A percentile compares a stretch with the other conserved stretches of the same genome.
These are phyloP conservation scores for Conticribra guillardii DNA, from an alignment of 108 stramenopile species.

Conservation along the genomic window DNA sequence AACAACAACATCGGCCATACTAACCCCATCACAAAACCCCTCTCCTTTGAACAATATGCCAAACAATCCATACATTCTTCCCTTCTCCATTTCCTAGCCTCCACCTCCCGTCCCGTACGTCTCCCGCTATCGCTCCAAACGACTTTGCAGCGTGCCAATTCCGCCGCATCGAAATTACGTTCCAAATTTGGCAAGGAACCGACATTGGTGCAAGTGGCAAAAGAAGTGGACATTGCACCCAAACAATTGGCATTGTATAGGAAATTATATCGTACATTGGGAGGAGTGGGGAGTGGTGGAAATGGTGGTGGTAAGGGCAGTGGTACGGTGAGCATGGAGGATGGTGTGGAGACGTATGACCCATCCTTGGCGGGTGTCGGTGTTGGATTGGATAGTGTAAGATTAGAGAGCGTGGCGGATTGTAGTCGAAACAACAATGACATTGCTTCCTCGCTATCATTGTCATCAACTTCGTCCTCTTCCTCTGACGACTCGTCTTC, in stretches of 20 bases:
- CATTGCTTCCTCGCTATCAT: too few species aligned
- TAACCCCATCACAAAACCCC: background rate
- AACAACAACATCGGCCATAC: background rate
- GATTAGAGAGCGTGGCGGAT: slow-evolving; percentile 34
- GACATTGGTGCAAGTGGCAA: slow-evolving; percentile 23
- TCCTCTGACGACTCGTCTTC: too few species aligned
- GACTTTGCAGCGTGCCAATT: slow-evolving; percentile 19
- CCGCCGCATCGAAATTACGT: slow-evolving; percentile 14
- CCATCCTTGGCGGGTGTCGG: slow-evolving; percentile 19
- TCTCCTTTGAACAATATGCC: slow-evolving; percentile 57
- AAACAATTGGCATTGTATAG: slow-evolving; percentile 33
- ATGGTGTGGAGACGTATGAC: slow-evolving; percentile 33
- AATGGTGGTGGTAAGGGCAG: too few species aligned
- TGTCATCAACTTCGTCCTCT: too few species aligned
- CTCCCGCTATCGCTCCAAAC: slow-evolving; percentile 36
- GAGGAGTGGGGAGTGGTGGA: slow-evolving; percentile 7
- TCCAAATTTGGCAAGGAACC: slow-evolving; percentile 16
- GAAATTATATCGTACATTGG: slow-evolving; percentile 22
- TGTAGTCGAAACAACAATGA: too few species aligned
- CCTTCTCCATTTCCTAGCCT: slow-evolving; percentile 26
- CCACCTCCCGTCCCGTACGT: slow-evolving; percentile 23
- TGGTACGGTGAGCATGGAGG: too few species aligned
- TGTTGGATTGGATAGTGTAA: slow-evolving; percentile 13
- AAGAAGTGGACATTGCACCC: slow-evolving; percentile 7
- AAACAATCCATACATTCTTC: slow-evolving; percentile 43